A percentile compares a stretch with the other conserved stretches of the same genome.
These are phyloP conservation scores for Linum usitatissimum DNA, from an alignment of 345 rosid genomes.

Conservation along the genomic window DNA sequence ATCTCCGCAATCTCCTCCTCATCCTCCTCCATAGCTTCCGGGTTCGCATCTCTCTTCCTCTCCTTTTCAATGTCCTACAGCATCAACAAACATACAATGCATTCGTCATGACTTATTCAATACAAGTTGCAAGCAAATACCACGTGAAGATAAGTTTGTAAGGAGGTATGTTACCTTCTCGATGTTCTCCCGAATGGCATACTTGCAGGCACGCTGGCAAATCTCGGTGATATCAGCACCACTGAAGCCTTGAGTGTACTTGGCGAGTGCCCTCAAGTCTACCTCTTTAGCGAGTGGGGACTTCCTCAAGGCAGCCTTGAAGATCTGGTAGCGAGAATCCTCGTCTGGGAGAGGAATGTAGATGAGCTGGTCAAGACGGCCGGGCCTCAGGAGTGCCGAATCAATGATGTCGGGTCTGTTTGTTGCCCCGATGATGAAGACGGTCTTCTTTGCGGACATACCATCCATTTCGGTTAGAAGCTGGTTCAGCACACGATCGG, in stretches of 20 bases:
- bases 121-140: no score
- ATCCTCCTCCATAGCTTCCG: background rate
- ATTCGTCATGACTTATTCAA: no score
- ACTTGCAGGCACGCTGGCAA: background rate
- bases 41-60: background rate
- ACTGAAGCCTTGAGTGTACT: background rate
- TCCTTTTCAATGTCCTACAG: background rate
- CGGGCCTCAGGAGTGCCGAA: background rate
- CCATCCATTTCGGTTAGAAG: background rate
- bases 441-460: background rate
- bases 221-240: background rate
- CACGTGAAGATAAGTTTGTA: background rate
- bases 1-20: background rate
- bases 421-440: background rate
- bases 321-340: background rate
- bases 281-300: background rate
- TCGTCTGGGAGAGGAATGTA: background rate
- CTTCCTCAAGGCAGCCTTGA: background rate
- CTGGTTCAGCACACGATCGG: background rate
- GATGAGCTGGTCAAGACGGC: background rate
- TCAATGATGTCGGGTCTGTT: background rate
- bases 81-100: no score
- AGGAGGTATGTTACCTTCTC: background rate
- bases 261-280: background rate
- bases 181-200: background rate